Evolutionary conservation across 192 early-diverging fungal genomes (phyloP).

Genomic region (Coemansia sp.): DNA sequence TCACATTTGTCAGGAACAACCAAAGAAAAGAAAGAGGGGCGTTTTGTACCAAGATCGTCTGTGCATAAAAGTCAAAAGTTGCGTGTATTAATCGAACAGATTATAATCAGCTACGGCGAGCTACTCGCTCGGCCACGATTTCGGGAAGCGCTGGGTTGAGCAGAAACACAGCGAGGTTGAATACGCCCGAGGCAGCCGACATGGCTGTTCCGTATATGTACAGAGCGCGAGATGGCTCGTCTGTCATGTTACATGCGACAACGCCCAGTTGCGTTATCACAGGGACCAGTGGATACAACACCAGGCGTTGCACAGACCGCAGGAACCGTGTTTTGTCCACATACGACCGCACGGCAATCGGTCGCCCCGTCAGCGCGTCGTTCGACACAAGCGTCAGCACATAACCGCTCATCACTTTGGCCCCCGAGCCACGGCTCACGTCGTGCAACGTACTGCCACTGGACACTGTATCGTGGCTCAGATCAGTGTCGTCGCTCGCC

Average conservation of each 20-base stretch:
- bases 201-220: constrained; percentile 42
- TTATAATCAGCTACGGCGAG: too few relatives aligned
- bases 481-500: too few relatives aligned
- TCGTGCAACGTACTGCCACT: not conserved
- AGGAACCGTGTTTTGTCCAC: constrained; percentile 42
- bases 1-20: too few relatives aligned
- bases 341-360: constrained; percentile 37
- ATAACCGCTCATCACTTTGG: constrained; percentile 18
- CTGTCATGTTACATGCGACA: constrained; percentile 42
- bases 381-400: constrained; percentile 29
- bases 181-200: constrained; percentile 27
- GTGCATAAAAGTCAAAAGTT: too few relatives aligned
- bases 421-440: not conserved
- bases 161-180: constrained; percentile 46
- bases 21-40: too few relatives aligned
- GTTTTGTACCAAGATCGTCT: too few relatives aligned
- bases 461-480: not conserved
- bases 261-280: constrained; percentile 44
- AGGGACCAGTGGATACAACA: constrained; percentile 44
- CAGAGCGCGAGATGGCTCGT: constrained; percentile 14
- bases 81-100: too few relatives aligned
- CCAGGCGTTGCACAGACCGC: constrained; percentile 44
- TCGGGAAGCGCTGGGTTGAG: constrained; percentile 53
- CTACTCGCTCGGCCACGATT: constrained; percentile 10
- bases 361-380: constrained; percentile 7